Evolutionary conservation across 257 asterid genomes (phyloP).

Genomic region (Osmanthus fragrans): DNA sequence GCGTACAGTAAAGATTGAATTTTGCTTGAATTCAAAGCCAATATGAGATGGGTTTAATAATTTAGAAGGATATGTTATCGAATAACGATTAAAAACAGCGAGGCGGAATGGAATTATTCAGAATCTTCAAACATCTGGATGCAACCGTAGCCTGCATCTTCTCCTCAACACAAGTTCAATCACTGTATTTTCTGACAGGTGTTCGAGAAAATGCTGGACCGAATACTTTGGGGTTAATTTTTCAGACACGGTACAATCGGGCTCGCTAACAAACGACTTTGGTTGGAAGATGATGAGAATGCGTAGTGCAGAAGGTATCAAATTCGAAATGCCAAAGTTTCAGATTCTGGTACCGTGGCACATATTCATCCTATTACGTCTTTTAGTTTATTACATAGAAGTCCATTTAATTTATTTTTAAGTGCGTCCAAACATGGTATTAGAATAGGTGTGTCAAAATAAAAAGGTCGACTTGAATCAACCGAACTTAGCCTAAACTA

Average conservation of each 20-base stretch:
- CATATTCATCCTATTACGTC: neutral
- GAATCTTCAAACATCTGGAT: constrained; percentile 48
- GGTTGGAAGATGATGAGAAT: neutral
- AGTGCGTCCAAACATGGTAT: neutral
- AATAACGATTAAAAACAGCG: constrained; percentile 21
- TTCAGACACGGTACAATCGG: too few relatives aligned
- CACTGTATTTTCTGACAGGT: constrained; percentile 9
- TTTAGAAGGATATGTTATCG: constrained; percentile 7
- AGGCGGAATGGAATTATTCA: constrained; percentile 31
- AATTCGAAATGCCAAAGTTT: neutral
- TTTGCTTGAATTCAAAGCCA: constrained; percentile 26
- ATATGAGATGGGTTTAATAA: constrained; percentile 24
- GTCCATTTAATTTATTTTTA: neutral
- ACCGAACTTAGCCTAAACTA: too few relatives aligned
- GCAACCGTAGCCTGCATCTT: constrained; percentile 46
- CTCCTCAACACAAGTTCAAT: constrained; percentile 15
- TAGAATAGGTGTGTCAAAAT: too few relatives aligned
- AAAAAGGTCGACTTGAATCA: too few relatives aligned
- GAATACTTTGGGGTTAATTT: neutral
- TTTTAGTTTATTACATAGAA: too few relatives aligned
- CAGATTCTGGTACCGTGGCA: neutral
- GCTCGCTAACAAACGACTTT: neutral
- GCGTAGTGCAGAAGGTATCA: neutral
- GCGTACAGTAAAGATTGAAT: constrained; percentile 24
- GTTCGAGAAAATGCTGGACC: constrained; percentile 32